Evolutionary conservation across 257 asterid genomes (phyloP), one percentile per base, ranked within the genome.

Genomic region (Penstemon eatonii): DNA sequence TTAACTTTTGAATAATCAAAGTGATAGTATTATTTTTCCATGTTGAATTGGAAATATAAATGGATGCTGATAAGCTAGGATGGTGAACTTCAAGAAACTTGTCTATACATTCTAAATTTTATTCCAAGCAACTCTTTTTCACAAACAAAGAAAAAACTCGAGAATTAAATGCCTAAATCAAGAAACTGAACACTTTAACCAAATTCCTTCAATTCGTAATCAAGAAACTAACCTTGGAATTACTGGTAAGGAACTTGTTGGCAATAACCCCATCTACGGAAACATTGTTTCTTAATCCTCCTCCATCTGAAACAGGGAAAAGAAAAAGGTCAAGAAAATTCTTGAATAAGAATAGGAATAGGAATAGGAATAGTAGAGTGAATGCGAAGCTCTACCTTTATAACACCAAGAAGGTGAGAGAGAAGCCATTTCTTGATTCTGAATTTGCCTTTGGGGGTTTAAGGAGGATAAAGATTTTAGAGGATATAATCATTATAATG

Each of bases 401-500:
- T 71, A 83, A 43, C 25, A 73, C 89, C 86, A 83, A 52, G 80
- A 75, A 65, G 81, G 85, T 5, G 83, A 65, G 38, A 78, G 62
- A 39, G 79, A 75, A 64, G 71, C 76, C 89, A 83, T 83, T 72
- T 55, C 41, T 53, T 25, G 33, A 25, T 25, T 65, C 33, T 61
- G 42, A 65, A 64, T 55, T 53, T 47, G 66, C 36, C 33, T 25
- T 25, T 15, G 18, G 18, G 33, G 33, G 33, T 25, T 25, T 25
- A 25, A 25, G 33, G 33, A 25, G 33, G 33, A 25, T 25, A 25
- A 25, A 25, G 33, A 25, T 25, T 25, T 25, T 25, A 25, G 33
- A 25, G 33, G 33, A 25, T 25, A 25, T 25, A n/a, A n/a, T n/a
- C n/a, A n/a, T n/a, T n/a, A n/a, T n/a, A 25, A 25, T 25, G 18